These are phyloP conservation scores for Suhomyces anneliseae DNA, from an alignment of 1,139 yeast genomes.

Conservation along the genomic window DNA sequence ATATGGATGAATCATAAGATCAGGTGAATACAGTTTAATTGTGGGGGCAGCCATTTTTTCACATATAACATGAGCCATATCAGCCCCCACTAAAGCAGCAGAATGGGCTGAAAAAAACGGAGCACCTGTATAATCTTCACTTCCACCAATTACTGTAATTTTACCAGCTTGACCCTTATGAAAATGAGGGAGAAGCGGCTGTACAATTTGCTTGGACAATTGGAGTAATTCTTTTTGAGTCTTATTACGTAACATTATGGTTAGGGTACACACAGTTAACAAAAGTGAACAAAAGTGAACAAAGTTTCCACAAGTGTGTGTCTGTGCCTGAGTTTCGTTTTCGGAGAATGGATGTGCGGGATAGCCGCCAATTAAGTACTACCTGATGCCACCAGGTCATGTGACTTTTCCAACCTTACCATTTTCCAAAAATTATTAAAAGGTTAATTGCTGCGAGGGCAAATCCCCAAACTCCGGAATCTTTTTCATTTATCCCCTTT, in stretches of 20 bases:
- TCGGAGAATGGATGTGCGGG: neutral
- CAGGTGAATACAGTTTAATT: slow-evolving; percentile 87
- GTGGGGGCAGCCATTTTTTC: slow-evolving; percentile 75
- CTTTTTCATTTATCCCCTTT: neutral
- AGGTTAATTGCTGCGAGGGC: neutral
- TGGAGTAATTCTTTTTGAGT: slow-evolving; percentile 49
- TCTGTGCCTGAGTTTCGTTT: no score
- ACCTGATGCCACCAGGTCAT: neutral
- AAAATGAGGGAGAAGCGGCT: slow-evolving; percentile 70
- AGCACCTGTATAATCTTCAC: slow-evolving; percentile 95
- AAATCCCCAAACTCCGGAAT: neutral
- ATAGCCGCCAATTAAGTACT: neutral
- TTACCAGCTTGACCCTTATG: slow-evolving; percentile 95
- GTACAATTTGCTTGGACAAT: slow-evolving; percentile 58
- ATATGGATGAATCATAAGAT: slow-evolving; percentile 95
- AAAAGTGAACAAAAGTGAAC: neutral
- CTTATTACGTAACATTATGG: slow-evolving; percentile 22
- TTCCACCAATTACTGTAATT: slow-evolving; percentile 87
- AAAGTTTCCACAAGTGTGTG: neutral
- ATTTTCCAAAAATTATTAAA: no score
- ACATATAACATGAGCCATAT: slow-evolving; percentile 84
- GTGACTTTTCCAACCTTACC: neutral
- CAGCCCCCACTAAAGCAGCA: slow-evolving; percentile 83
- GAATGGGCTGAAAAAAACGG: slow-evolving; percentile 90
- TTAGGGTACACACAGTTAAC: neutral